Evolutionary conservation across 2,329 filamentous ascomycete genomes (phyloP).

Genomic region (Fusarium sororula): DNA sequence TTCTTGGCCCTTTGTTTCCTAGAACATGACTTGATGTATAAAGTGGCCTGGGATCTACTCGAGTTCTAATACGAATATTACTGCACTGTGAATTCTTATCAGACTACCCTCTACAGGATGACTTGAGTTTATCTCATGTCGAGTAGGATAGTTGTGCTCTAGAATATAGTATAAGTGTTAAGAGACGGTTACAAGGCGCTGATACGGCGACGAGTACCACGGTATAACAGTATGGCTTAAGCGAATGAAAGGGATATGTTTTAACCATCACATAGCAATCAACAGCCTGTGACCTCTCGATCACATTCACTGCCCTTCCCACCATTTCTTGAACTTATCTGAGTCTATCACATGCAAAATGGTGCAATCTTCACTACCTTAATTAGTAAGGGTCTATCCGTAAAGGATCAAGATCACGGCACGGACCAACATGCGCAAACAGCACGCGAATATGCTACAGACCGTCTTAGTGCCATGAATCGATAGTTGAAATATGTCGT

Average conservation of each 20-base stretch:
- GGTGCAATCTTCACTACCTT: not conserved
- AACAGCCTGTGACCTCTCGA: not conserved
- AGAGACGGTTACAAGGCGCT: not conserved
- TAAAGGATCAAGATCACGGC: not conserved
- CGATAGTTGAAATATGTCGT: not conserved
- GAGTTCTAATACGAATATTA: not conserved
- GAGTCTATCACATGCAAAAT: slow-evolving; percentile 20
- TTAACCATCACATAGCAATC: not conserved
- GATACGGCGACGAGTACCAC: not conserved
- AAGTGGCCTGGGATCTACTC: not conserved
- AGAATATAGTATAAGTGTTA: not conserved
- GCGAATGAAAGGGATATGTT: not conserved
- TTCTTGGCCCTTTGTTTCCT: not conserved
- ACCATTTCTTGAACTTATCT: not conserved
- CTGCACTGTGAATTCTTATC: not conserved
- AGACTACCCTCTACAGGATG: not conserved
- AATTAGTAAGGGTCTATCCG: not conserved
- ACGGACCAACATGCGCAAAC: slow-evolving; percentile 2
- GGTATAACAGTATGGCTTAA: not conserved
- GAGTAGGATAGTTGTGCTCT: not conserved
- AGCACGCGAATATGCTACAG: not conserved
- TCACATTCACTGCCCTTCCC: not conserved
- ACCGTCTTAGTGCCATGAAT: not conserved
- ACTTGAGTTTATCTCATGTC: not conserved
- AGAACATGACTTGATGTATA: not conserved